Conservation (phyloP, 257 asterid species). For the Solanum virginianum region DNA sequence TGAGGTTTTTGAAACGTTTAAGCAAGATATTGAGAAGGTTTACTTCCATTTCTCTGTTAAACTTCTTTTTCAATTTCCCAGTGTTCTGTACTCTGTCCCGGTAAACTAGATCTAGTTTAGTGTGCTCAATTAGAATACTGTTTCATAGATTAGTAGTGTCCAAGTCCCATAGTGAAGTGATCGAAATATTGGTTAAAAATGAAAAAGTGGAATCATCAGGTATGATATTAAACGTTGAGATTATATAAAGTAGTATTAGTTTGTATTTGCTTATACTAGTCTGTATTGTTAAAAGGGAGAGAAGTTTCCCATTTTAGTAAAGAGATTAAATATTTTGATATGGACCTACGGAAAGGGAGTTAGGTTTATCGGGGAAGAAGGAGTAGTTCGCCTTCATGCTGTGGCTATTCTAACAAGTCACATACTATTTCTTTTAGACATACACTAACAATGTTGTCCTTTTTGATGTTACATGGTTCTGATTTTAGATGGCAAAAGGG, state of each 20-base stretch:
- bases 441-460: neutral
- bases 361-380: neutral
- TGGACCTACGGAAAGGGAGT: neutral
- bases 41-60: neutral
- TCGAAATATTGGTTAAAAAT: neutral
- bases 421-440: neutral
- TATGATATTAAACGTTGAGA: neutral
- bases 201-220: neutral
- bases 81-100: neutral
- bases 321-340: neutral
- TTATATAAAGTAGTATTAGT: neutral
- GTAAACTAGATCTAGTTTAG: neutral
- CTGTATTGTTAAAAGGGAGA: neutral
- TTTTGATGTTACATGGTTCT: neutral
- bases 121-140: neutral
- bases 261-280: neutral
- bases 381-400: neutral
- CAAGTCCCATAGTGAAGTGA: neutral
- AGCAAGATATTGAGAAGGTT: slow-evolving; percentile 97
- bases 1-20: slow-evolving; percentile 89
- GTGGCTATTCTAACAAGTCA: neutral
- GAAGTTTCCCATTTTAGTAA: neutral
- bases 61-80: neutral
- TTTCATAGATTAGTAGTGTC: neutral
- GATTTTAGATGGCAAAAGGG: slow-evolving; percentile 75